A percentile compares a stretch with the other conserved stretches of the same genome.
phyloP scores from a whole-genome alignment of 345 rosid species.

The Pistacia integerrima region DNA sequence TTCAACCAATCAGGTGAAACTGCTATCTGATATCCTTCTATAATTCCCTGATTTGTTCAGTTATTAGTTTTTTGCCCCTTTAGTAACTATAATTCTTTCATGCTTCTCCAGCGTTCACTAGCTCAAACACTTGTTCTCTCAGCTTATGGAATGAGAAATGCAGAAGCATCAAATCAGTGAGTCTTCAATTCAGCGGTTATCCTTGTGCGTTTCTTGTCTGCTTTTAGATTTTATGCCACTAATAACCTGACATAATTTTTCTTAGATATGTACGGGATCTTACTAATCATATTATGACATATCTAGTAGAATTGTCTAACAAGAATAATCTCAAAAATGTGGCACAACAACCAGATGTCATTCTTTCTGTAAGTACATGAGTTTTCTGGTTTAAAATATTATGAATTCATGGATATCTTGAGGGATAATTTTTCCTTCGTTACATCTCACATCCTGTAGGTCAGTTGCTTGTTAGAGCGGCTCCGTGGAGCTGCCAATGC shows the following conservation, averaged over 20 bases:
- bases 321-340: constrained; percentile 72
- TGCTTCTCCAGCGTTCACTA: constrained; percentile 70
- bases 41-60: constrained; percentile 14
- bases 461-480: constrained; percentile 85
- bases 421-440: constrained; percentile 18
- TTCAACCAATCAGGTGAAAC: constrained; percentile 80
- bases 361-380: constrained; percentile 61
- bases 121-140: constrained; percentile 95
- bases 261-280: constrained; percentile 84
- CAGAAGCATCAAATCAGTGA: constrained; percentile 87
- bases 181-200: constrained; percentile 30
- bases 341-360: constrained; percentile 88
- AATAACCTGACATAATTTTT: constrained; percentile 28
- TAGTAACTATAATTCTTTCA: constrained; percentile 20
- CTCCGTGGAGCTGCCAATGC: constrained; percentile 97
- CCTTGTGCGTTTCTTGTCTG: constrained; percentile 18
- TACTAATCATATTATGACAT: constrained; percentile 68
- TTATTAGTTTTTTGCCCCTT: constrained; percentile 2
- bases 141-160: constrained; percentile 78
- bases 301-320: constrained; percentile 71
- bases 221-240: constrained; percentile 24
- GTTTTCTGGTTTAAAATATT: constrained; percentile 15
- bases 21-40: background rate
- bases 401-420: constrained; percentile 13
- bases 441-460: constrained; percentile 46